These are phyloP conservation scores for Pythium insidiosum DNA, from an alignment of 352 stramenopile species.

Conservation along the genomic window DNA sequence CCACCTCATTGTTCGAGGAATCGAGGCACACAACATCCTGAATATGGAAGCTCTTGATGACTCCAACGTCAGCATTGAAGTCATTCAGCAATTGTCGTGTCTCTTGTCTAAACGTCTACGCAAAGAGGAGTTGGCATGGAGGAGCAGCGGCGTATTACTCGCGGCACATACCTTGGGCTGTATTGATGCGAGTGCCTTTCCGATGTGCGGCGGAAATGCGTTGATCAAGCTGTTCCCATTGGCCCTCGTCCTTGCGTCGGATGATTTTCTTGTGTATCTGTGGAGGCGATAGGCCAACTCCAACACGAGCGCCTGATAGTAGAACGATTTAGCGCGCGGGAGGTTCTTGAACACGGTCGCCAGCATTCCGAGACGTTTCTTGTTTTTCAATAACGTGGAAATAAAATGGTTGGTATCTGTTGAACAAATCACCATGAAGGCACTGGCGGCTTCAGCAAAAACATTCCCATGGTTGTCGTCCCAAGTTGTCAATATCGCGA, in stretches of 20 bases:
- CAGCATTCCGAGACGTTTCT: conserved; percentile 1
- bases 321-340: conserved; percentile 24
- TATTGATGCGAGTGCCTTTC: conserved; percentile 9
- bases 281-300: conserved; percentile 27
- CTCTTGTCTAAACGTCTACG: conserved; percentile 21
- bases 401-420: conserved; percentile 15
- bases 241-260: too few relatives aligned
- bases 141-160: too few relatives aligned
- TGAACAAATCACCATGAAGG: conserved; percentile 26
- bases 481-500: conserved; percentile 17
- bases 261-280: too few relatives aligned
- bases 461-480: conserved; percentile 18
- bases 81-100: conserved; percentile 22
- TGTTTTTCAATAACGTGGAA: conserved; percentile 4
- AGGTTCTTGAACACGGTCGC: conserved; percentile 12
- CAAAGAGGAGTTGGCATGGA: too few relatives aligned
- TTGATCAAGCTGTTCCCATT: conserved; percentile 4
- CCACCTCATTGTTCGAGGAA: too few relatives aligned
- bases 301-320: conserved; percentile 22
- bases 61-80: conserved; percentile 20
- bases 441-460: conserved; percentile 16
- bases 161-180: conserved; percentile 16
- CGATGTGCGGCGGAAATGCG: conserved; percentile 12
- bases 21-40: background rate
- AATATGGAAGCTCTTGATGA: conserved; percentile 18